Percentiles rank a stretch among this genome's conserved stretches.
These are phyloP conservation scores for Drechslerella dactyloides DNA, from an alignment of 2,329 filamentous ascomycete genomes.

Conservation along the genomic window DNA sequence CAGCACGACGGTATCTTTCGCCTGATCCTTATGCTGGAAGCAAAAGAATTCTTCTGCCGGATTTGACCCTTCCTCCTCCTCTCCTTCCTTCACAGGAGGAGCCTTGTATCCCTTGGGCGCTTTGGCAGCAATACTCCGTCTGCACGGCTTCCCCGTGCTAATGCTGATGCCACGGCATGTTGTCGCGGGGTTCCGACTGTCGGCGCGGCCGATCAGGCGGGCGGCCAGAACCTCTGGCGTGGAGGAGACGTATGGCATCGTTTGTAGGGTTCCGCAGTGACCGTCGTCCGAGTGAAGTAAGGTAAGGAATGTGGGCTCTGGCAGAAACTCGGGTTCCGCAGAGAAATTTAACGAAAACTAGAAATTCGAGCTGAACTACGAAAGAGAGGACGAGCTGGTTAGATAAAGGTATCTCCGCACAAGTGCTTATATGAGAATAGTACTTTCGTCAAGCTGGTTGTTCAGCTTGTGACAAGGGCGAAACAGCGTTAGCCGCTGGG, in stretches of 20 bases:
- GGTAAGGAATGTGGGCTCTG: not conserved
- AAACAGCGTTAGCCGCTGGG: not conserved
- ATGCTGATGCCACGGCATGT: constrained; percentile 89
- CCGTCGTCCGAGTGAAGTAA: not conserved
- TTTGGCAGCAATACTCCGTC: constrained; percentile 69
- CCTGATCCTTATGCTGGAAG: constrained; percentile 95
- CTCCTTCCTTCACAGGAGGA: constrained; percentile 56
- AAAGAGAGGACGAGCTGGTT: not conserved
- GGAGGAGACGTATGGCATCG: constrained; percentile 71
- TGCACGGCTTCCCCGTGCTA: constrained; percentile 76
- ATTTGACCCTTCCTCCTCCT: constrained; percentile 63
- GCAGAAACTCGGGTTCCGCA: not conserved
- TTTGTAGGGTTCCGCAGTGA: not conserved
- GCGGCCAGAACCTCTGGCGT: constrained; percentile 72
- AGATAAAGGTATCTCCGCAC: not conserved
- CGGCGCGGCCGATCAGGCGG: constrained; percentile 73
- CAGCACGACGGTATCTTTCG: constrained; percentile 62
- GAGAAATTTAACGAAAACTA: not conserved
- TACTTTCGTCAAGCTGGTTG: not conserved
- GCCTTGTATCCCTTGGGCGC: constrained; percentile 54
- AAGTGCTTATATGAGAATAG: constrained; percentile 7
- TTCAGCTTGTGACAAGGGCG: not conserved
- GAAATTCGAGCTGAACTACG: not conserved
- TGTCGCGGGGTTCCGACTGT: constrained; percentile 80
- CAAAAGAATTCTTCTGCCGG: constrained; percentile 75